A percentile compares a stretch with the other conserved stretches of the same genome.
Evolutionary conservation across 768 basidiomycete species (phyloP).

Genomic region (Candolleomyces aberdarensis): DNA sequence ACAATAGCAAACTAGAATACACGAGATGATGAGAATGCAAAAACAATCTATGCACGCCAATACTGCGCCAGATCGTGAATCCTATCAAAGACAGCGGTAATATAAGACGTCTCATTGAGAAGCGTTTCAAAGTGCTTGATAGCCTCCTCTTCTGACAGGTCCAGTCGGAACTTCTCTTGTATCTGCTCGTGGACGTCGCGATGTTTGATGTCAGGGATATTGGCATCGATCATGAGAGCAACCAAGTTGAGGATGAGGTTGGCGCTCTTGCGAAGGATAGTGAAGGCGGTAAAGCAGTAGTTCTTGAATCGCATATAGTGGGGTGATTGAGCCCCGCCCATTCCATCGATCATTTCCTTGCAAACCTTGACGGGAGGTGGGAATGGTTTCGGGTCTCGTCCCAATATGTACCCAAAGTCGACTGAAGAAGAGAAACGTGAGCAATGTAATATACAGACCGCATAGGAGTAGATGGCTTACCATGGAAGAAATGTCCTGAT

Average conservation of each 20-base stretch:
- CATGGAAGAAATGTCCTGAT: constrained; percentile 93
- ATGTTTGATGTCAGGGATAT: constrained; percentile 96
- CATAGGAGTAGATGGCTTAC: constrained; percentile 33
- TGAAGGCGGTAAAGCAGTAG: constrained; percentile 97
- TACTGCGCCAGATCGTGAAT: constrained; percentile 92
- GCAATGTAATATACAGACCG: not conserved
- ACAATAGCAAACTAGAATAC: constrained; percentile 19
- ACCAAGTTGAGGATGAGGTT: constrained; percentile 97
- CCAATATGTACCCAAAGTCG: constrained; percentile 97
- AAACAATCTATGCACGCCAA: constrained; percentile 61
- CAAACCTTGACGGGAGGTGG: constrained; percentile 98
- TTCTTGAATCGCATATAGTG: constrained; percentile 96
- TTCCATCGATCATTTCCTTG: constrained; percentile 99
- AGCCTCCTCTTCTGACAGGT: constrained; percentile 94
- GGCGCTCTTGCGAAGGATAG: constrained; percentile 92
- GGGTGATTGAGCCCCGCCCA: constrained; percentile 96
- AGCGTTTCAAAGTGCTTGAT: constrained; percentile 95
- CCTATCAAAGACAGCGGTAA: constrained; percentile 89
- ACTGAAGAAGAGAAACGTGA: constrained; percentile 44
- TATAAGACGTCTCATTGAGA: constrained; percentile 91
- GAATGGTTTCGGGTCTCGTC: constrained; percentile 95
- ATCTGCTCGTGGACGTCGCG: constrained; percentile 86
- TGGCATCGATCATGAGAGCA: constrained; percentile 95
- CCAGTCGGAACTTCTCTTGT: constrained; percentile 94
- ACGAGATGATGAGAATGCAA: not conserved